Percentiles rank a stretch among this genome's conserved stretches.
These are phyloP conservation scores for Basidiobolus meristosporus DNA, from an alignment of 371 early-diverging fungal species.

Conservation along the genomic window DNA sequence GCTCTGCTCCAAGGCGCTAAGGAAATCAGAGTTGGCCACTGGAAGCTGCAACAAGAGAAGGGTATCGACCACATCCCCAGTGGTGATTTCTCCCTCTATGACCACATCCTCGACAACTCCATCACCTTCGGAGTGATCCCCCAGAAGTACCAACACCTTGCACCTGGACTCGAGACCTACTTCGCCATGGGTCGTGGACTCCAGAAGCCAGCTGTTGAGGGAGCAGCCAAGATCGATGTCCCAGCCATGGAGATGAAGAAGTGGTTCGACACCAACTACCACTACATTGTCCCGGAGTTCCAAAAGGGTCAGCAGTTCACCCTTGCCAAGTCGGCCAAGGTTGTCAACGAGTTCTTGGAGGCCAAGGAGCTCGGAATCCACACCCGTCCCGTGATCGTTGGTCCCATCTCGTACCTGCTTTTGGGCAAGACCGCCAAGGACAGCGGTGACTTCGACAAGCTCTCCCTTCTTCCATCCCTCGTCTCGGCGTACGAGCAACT, in stretches of 20 bases:
- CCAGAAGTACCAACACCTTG: constrained; percentile 42
- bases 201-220: constrained; percentile 43
- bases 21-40: constrained; percentile 70
- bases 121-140: constrained; percentile 62
- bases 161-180: constrained; percentile 53
- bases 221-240: constrained; percentile 46
- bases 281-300: constrained; percentile 79
- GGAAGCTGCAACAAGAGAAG: constrained; percentile 60
- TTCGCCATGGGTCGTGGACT: constrained; percentile 95
- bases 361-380: constrained; percentile 81
- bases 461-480: constrained; percentile 48
- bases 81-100: constrained; percentile 90
- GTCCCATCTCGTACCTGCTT: constrained; percentile 77
- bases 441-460: constrained; percentile 43
- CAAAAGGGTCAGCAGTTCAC: constrained; percentile 49
- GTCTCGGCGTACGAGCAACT: constrained; percentile 64
- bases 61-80: constrained; percentile 76
- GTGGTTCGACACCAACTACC: constrained; percentile 94
- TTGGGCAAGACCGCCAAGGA: constrained; percentile 62
- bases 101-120: constrained; percentile 81
- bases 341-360: constrained; percentile 73
- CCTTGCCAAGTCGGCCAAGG: constrained; percentile 41
- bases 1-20: constrained; percentile 51
- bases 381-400: constrained; percentile 81
- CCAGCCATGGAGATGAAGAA: constrained; percentile 92